Conservation (phyloP, 441 rosid genomes). For the Populus tomentosa region DNA sequence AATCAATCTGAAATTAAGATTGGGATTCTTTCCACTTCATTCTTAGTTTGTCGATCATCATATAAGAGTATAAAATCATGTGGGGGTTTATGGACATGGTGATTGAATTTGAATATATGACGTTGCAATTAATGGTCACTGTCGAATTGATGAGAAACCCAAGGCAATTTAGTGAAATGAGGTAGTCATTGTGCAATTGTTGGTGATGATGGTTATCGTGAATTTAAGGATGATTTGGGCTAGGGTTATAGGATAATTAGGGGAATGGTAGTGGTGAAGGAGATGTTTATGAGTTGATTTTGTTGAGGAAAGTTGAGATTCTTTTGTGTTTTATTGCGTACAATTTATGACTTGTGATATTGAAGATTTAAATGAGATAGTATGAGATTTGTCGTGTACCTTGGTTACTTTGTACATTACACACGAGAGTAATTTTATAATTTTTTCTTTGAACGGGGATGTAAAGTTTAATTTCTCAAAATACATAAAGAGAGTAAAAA, state of each 20-base stretch:
- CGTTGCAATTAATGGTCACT: conserved; percentile 15
- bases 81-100: background rate
- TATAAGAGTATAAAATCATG: conserved; percentile 6
- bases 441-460: no score
- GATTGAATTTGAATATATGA: conserved; percentile 19
- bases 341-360: no score
- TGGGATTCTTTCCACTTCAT: conserved; percentile 39
- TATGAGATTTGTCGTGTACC: no score
- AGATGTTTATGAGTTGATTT: conserved; percentile 10
- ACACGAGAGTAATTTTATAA: no score
- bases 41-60: conserved; percentile 23
- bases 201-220: conserved; percentile 4
- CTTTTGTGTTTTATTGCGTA: no score
- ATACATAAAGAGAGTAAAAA: no score
- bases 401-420: no score
- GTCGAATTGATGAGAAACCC: conserved; percentile 5
- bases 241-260: conserved; percentile 26
- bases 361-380: no score
- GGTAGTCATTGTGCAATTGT: conserved; percentile 17
- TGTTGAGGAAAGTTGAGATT: no score
- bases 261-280: conserved; percentile 18
- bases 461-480: no score
- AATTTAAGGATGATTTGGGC: conserved; percentile 13
- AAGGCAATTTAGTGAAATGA: conserved; percentile 19
- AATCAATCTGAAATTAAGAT: background rate